Evolutionary conservation across 192 early-diverging fungal species (phyloP), one percentile per base, ranked within the genome.

Genomic region (Ambispora gerdemannii): DNA sequence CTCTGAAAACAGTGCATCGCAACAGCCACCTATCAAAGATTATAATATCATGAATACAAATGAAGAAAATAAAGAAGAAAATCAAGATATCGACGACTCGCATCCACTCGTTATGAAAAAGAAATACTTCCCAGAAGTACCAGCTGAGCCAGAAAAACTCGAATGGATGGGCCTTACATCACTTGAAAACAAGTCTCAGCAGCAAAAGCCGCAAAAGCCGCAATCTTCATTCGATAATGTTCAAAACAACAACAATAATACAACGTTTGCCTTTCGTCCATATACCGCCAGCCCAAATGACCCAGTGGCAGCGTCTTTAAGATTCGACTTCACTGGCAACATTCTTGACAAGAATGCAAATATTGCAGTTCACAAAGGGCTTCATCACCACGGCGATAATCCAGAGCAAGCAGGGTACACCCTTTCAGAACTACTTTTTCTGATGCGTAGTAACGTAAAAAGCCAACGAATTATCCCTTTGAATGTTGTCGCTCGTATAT

Each of bases 331-430:
- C 52, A 75, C 86, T 28, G 95, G 93, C 11, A 77, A 80, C 25
- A 79, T 93, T 6, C 74, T 95, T 36, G 79, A 82, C 13, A 78
- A 78, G n/a, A 71, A 66, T 15, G 63, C 63, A 6, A 78, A 91
- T 2, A 75, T 88, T 1, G 86, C 90, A 1, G 73, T 78, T 0
- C 78, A 88, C 61, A 75, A 77, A 0, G 95, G 92, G 4, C 78
- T 97, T 11, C 92, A 96, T 80, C 95, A 97, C 75, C 95, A 97
- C 68, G 93, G 93, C 6, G 87, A 89, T 20, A 84, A 91, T 30
- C 93, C 95, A 11, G 87, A 87, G 0, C 81, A 86, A 62, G 87
- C 95, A 20, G 95, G 95, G 28, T 97, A 96, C 76, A 92, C 92
- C 0, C 72, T 95, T 0, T 80, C 87, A 0, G 95, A 96, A 76